A percentile compares a stretch with the other conserved stretches of the same genome.
Conservation (phyloP, 306 rosid genomes). For the Vachellia collinsii region DNA sequence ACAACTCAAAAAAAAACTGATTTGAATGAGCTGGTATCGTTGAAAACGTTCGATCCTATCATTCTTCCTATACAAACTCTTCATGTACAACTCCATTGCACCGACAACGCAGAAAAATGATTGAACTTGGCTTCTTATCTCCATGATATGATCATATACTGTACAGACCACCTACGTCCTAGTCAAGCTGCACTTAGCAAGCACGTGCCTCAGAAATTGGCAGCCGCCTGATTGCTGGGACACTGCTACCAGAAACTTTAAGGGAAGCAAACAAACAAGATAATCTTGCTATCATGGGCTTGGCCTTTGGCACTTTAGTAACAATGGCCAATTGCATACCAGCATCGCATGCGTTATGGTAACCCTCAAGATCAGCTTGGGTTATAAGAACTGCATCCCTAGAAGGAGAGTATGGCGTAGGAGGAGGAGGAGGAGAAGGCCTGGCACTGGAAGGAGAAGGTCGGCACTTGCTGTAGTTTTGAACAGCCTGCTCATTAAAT, state of each 20-base stretch:
- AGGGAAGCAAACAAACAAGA: conserved; percentile 87
- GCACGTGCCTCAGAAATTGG: conserved; percentile 90
- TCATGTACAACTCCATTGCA: conserved; percentile 51
- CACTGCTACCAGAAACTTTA: conserved; percentile 66
- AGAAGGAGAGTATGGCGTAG: conserved; percentile 61
- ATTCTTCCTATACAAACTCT: conserved; percentile 43
- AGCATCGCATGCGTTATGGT: conserved; percentile 56
- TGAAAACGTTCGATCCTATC: conserved; percentile 36
- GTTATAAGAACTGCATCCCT: conserved; percentile 88
- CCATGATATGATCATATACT: conserved; percentile 31
- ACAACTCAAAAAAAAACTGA: neutral
- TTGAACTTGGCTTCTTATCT: conserved; percentile 48
- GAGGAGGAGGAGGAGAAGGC: conserved; percentile 15
- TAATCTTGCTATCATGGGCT: conserved; percentile 82
- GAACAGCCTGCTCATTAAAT: conserved; percentile 76
- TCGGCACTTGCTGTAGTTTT: conserved; percentile 57
- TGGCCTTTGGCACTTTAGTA: conserved; percentile 58
- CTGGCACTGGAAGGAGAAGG: conserved; percentile 32
- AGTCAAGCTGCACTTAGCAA: conserved; percentile 55
- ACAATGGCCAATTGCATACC: conserved; percentile 64
- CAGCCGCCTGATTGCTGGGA: conserved; percentile 63
- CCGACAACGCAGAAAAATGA: conserved; percentile 42
- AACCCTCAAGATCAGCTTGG: conserved; percentile 94
- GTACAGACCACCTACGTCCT: conserved; percentile 44
- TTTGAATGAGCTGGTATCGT: conserved; percentile 39